Evolutionary conservation across 371 early-diverging fungal genomes (phyloP), one percentile per base, ranked within the genome.

Genomic region (Mortierella sp.): DNA sequence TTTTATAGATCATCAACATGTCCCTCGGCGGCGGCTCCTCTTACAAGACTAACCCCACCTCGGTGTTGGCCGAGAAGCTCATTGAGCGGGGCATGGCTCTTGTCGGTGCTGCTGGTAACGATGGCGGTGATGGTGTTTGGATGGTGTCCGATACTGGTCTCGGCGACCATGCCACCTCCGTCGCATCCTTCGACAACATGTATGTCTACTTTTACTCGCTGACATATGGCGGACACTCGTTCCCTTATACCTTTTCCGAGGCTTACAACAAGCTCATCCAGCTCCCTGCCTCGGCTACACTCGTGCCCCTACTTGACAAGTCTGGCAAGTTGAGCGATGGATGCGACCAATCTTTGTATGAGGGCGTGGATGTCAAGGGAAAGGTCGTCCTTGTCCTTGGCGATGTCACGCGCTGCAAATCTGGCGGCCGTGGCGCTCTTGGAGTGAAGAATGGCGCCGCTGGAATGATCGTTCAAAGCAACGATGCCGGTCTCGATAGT

Each of bases 151-250:
- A 89, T 2, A 92, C 94, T 6, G 88, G 87, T 15, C 72, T 90
- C 15, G 89, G 88, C 2, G 58, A 61, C 17, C 83, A 84, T 34
- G 87, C 87, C 9, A 71, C 92, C 44, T 85, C 87, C 17, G 89
- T 91, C 17, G 93, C 90, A 15, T 87, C 91, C 15, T 80, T 92
- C 15, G 92, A 94, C 52, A 90, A 86, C 67, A 50, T 59, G 11
- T 52, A 65, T 19, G 79, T 76, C 1, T 54, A 80, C 26, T 78
- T 80, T 11, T 42, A 54, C 28, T 53, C 70, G n/a, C 43, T 80
- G 21, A 30, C 24, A 37, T 52, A 63, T 23, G 62, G 50, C 17
- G 42, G 44, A 11, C 46, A 11, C 49, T 15, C 56, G 5, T 27
- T 42, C 64, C 61, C 56, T 15, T 49, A 64, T 49, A 31, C 56